Percentiles rank a stretch among this genome's conserved stretches.
Conservation (phyloP, 2,329 filamentous ascomycete genomes). For the Fusarium equiseti region DNA sequence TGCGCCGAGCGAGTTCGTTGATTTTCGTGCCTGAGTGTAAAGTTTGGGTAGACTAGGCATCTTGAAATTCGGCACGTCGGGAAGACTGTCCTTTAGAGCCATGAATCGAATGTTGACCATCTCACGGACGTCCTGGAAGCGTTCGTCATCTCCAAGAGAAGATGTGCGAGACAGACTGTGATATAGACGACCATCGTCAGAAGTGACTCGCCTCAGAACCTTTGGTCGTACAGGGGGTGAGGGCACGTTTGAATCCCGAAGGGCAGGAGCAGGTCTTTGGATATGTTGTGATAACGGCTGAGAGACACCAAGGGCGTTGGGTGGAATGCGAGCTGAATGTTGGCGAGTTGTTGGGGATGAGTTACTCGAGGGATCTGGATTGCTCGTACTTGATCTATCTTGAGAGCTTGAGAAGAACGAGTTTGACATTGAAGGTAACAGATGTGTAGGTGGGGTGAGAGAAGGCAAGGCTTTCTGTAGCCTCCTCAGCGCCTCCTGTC, state of each 20-base stretch:
- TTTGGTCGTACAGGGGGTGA: constrained; percentile 40
- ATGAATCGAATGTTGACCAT: constrained; percentile 92
- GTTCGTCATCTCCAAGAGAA: constrained; percentile 84
- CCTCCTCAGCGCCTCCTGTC: constrained; percentile 68
- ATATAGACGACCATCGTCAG: constrained; percentile 81
- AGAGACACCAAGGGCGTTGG: constrained; percentile 9
- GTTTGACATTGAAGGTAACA: constrained; percentile 58
- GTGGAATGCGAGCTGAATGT: constrained; percentile 9
- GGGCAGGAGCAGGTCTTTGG: constrained; percentile 12
- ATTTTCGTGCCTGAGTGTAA: constrained; percentile 50
- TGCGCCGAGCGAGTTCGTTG: constrained; percentile 50
- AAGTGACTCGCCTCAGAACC: constrained; percentile 52
- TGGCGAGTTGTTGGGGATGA: constrained; percentile 16
- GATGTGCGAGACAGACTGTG: constrained; percentile 82
- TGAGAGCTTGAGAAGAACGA: constrained; percentile 56
- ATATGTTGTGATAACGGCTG: constrained; percentile 27
- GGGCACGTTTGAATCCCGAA: constrained; percentile 1
- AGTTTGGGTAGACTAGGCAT: constrained; percentile 72
- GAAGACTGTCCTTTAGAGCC: constrained; percentile 88
- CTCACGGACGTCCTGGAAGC: constrained; percentile 83
- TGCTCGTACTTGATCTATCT: constrained; percentile 40
- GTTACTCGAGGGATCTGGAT: constrained; percentile 4
- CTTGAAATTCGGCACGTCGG: constrained; percentile 82
- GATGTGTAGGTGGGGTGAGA: constrained; percentile 52
- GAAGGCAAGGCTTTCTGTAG: constrained; percentile 69